Percentiles rank a stretch among this genome's conserved stretches.
Evolutionary conservation across 495 filamentous ascomycete genomes (phyloP).

Genomic region (Penicillium lividum): DNA sequence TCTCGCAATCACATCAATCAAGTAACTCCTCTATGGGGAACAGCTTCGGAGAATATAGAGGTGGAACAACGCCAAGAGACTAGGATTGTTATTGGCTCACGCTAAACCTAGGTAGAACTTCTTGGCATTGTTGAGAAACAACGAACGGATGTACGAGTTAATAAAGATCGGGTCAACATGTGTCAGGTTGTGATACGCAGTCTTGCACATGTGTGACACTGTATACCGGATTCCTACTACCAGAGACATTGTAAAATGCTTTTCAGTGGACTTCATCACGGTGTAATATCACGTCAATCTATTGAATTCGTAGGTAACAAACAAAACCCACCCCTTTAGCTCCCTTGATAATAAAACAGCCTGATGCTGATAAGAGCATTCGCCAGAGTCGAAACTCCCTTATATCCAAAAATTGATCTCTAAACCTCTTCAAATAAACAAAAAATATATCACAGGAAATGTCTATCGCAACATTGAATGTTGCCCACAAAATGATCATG

Average conservation of each 20-base stretch:
- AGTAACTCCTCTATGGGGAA: too few relatives aligned
- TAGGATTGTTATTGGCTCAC: too few relatives aligned
- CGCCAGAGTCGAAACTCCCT: background rate
- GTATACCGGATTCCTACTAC: background rate
- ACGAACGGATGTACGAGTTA: too few relatives aligned
- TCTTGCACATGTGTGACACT: background rate
- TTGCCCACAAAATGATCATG: background rate
- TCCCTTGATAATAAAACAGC: background rate
- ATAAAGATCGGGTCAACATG: background rate
- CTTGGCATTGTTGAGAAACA: too few relatives aligned
- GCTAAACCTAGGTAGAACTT: too few relatives aligned
- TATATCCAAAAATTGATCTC: background rate
- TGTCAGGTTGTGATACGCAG: background rate
- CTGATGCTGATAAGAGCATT: background rate
- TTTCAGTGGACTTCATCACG: background rate
- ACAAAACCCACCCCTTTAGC: background rate
- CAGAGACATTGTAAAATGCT: background rate
- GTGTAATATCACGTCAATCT: background rate
- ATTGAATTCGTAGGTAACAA: background rate
- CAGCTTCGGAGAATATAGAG: too few relatives aligned
- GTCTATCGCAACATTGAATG: background rate
- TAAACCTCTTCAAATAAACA: background rate
- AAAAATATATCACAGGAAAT: background rate
- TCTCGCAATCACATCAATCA: too few relatives aligned
- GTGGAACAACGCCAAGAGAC: too few relatives aligned